Evolutionary conservation across 2,329 filamentous ascomycete species (phyloP).

Genomic region (Colletotrichum liriopes): DNA sequence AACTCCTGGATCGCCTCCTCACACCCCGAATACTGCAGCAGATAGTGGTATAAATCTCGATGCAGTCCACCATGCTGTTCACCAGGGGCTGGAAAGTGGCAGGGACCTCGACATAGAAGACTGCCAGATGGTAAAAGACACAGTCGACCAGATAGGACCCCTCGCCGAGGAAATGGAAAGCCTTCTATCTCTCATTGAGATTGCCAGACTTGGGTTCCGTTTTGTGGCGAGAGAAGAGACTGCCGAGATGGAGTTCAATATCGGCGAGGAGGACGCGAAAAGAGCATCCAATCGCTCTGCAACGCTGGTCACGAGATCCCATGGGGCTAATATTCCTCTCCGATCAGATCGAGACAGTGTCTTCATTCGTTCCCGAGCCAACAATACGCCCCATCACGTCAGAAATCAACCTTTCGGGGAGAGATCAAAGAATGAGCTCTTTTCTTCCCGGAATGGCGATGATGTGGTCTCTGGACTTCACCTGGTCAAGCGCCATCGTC

Average conservation of each 20-base stretch:
- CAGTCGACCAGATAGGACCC: neutral
- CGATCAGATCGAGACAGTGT: neutral
- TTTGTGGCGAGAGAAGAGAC: neutral
- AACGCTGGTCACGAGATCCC: neutral
- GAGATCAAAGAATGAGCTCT: neutral
- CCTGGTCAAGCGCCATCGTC: neutral
- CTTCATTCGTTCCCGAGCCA: constrained; percentile 10
- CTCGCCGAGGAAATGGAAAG: constrained; percentile 14
- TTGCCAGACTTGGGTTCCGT: neutral
- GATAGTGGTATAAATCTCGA: neutral
- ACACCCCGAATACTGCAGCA: neutral
- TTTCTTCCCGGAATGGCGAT: constrained; percentile 6
- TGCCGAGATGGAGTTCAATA: neutral
- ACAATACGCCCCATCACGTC: neutral
- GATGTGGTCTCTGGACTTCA: neutral
- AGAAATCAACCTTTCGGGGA: neutral
- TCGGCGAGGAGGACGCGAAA: neutral
- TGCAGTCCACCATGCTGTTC: neutral
- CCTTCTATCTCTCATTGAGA: neutral
- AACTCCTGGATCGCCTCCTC: neutral
- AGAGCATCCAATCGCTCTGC: neutral
- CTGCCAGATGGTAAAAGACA: neutral
- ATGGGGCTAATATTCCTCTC: neutral
- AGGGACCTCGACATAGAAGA: neutral
- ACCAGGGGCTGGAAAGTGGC: neutral